Conservation (phyloP, 371 early-diverging fungal species). For the Circinella umbellata region DNA sequence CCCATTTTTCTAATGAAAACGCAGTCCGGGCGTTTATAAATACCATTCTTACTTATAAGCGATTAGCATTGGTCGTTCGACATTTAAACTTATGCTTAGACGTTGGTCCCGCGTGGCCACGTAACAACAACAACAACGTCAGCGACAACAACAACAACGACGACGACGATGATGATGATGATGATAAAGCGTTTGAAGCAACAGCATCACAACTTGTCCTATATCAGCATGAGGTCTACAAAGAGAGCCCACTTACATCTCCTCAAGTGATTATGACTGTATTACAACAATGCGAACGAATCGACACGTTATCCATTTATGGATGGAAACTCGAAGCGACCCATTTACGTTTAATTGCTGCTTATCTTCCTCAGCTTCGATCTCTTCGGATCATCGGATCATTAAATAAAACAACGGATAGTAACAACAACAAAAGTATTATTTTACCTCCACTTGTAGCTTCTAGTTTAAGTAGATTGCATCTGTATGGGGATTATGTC, state of each 20-base stretch:
- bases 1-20: slow-evolving; percentile 23
- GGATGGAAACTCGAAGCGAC: slow-evolving; percentile 37
- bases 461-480: slow-evolving; percentile 21
- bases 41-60: slow-evolving; percentile 3
- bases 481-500: slow-evolving; percentile 32
- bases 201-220: background rate
- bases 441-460: slow-evolving; percentile 7
- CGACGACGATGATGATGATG: slow-evolving; percentile 2
- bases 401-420: background rate
- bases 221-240: slow-evolving; percentile 6
- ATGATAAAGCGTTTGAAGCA: slow-evolving; percentile 17
- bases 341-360: slow-evolving; percentile 28
- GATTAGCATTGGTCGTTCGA: slow-evolving; percentile 24
- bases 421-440: slow-evolving; percentile 12
- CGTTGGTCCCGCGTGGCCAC: background rate
- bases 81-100: slow-evolving; percentile 27
- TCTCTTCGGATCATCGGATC: slow-evolving; percentile 36
- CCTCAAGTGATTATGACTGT: slow-evolving; percentile 23
- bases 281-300: slow-evolving; percentile 34
- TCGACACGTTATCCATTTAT: slow-evolving; percentile 38
- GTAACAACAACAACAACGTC: background rate
- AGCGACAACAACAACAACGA: slow-evolving; percentile 5
- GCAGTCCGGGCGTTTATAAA: slow-evolving; percentile 27
- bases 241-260: slow-evolving; percentile 20
- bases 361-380: slow-evolving; percentile 12